These are phyloP conservation scores for Metarhizium humberi DNA, from an alignment of 2,329 filamentous ascomycete species.

Conservation along the genomic window DNA sequence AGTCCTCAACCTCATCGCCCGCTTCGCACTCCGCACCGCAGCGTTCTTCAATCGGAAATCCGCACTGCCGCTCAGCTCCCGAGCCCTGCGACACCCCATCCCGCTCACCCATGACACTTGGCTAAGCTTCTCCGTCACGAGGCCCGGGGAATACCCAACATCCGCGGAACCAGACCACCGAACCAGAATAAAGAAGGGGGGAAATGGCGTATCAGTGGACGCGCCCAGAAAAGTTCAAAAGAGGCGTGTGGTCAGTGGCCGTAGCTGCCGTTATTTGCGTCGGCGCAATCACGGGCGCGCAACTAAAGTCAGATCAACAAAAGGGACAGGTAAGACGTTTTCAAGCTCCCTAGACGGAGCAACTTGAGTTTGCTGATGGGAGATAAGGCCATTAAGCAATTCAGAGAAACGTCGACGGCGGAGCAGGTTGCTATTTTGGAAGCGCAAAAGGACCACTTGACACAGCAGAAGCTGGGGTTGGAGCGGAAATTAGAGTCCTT, in stretches of 20 bases:
- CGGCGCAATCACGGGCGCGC: slow-evolving; percentile 38
- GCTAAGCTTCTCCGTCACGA: slow-evolving; percentile 17
- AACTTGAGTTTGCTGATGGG: background rate
- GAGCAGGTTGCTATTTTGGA: slow-evolving; percentile 38
- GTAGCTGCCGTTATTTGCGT: slow-evolving; percentile 37
- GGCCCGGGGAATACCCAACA: slow-evolving; percentile 13
- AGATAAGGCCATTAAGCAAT: slow-evolving; percentile 23
- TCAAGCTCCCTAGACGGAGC: background rate
- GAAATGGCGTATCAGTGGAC: slow-evolving; percentile 15
- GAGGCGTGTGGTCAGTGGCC: slow-evolving; percentile 31
- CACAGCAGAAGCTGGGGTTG: slow-evolving; percentile 28
- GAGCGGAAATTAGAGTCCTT: slow-evolving; percentile 33
- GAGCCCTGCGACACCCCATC: slow-evolving; percentile 3
- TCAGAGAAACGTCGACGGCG: slow-evolving; percentile 28
- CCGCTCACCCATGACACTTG: slow-evolving; percentile 12
- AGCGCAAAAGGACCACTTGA: slow-evolving; percentile 28
- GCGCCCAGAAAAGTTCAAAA: slow-evolving; percentile 22
- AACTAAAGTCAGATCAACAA: slow-evolving; percentile 38
- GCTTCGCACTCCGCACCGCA: background rate
- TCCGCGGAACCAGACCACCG: too few species aligned
- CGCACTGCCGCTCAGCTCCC: background rate
- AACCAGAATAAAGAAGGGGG: background rate
- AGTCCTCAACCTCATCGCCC: background rate
- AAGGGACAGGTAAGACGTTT: slow-evolving; percentile 29
- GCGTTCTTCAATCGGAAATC: background rate